These are phyloP conservation scores for Pythium aquatile DNA, from an alignment of 352 stramenopile species.

Conservation along the genomic window DNA sequence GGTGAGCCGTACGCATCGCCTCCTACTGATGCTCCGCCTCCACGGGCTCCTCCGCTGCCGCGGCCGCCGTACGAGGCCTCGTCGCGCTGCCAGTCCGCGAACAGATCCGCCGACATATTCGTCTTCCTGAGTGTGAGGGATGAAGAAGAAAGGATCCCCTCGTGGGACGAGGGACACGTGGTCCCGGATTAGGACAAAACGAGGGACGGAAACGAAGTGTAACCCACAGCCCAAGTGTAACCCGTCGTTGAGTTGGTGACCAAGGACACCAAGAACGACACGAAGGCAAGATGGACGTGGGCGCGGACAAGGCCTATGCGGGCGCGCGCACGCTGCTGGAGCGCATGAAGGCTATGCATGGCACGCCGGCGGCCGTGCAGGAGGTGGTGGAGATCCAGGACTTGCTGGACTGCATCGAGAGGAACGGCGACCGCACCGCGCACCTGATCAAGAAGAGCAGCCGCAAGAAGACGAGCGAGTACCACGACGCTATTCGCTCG, in stretches of 20 bases:
- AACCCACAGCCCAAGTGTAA: not conserved
- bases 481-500: slow-evolving; percentile 34
- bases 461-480: slow-evolving; percentile 14
- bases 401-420: slow-evolving; percentile 61
- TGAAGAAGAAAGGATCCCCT: slow-evolving; percentile 14
- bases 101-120: slow-evolving; percentile 84
- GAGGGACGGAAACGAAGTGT: slow-evolving; percentile 8
- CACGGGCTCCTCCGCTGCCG: slow-evolving; percentile 15
- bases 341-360: slow-evolving; percentile 17
- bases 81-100: slow-evolving; percentile 88
- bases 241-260: not conserved
- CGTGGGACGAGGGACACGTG: not conserved
- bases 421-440: slow-evolving; percentile 72
- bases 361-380: slow-evolving; percentile 27
- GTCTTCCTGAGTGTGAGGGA: not conserved
- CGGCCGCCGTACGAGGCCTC: slow-evolving; percentile 41
- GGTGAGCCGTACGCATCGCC: slow-evolving; percentile 40
- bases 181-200: slow-evolving; percentile 2
- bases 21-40: slow-evolving; percentile 9
- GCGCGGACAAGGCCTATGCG: slow-evolving; percentile 11
- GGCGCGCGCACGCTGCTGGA: slow-evolving; percentile 21
- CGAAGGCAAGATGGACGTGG: slow-evolving; percentile 2
- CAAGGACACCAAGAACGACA: not conserved
- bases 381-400: slow-evolving; percentile 63
- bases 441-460: slow-evolving; percentile 43